A percentile compares a stretch with the other conserved stretches of the same genome.
These are phyloP conservation scores for Monilinia fructicola DNA, from an alignment of 2,329 filamentous ascomycete species.

Conservation along the genomic window DNA sequence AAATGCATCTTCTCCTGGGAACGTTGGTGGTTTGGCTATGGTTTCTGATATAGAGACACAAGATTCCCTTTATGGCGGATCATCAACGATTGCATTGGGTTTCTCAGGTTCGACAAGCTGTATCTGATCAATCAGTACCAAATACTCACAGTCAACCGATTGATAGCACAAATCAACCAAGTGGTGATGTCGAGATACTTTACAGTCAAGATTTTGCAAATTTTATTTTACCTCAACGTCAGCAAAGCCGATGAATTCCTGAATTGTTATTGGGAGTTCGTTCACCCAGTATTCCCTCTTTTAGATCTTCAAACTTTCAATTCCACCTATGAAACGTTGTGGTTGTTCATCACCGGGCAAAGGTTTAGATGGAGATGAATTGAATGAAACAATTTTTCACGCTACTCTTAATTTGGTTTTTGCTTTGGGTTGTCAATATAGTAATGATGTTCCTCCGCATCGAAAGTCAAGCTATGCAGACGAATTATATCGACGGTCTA, in stretches of 20 bases:
- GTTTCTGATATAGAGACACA: slow-evolving; percentile 7
- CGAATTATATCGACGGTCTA: slow-evolving; percentile 38
- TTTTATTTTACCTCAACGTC: slow-evolving; percentile 29
- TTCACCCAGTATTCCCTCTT: slow-evolving; percentile 33
- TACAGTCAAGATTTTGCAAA: slow-evolving; percentile 21
- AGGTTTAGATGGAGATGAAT: slow-evolving; percentile 6
- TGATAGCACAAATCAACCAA: background rate
- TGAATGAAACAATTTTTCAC: slow-evolving; percentile 27
- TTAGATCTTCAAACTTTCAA: slow-evolving; percentile 28
- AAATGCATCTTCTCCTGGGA: background rate
- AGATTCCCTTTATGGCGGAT: slow-evolving; percentile 18
- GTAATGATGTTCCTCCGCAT: slow-evolving; percentile 22
- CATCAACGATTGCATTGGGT: slow-evolving; percentile 18
- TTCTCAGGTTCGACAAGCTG: slow-evolving; percentile 19
- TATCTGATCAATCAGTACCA: slow-evolving; percentile 6
- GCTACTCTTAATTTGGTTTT: slow-evolving; percentile 40
- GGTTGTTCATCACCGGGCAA: slow-evolving; percentile 23
- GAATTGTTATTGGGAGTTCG: slow-evolving; percentile 29
- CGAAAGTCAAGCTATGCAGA: slow-evolving; percentile 28
- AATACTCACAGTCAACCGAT: background rate
- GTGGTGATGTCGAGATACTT: slow-evolving; percentile 14
- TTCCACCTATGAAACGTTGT: slow-evolving; percentile 26
- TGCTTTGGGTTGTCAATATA: slow-evolving; percentile 38
- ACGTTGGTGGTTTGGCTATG: slow-evolving; percentile 20
- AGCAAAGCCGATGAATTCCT: slow-evolving; percentile 30